These are phyloP conservation scores for Edaphochlamys debaryana DNA, from an alignment of 139 green algal genomes.

Conservation along the genomic window DNA sequence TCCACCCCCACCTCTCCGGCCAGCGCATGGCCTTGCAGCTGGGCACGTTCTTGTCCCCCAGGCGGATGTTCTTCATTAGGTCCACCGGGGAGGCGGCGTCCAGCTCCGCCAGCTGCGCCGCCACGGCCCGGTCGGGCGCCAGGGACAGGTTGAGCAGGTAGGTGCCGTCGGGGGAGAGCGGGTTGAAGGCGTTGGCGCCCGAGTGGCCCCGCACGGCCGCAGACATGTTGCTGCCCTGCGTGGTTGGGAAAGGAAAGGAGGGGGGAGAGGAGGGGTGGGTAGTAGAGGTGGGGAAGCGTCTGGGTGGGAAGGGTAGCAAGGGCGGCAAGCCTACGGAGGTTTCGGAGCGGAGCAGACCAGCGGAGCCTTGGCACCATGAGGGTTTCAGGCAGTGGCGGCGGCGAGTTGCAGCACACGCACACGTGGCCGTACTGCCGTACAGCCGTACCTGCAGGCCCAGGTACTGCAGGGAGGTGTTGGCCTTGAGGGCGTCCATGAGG, in stretches of 20 bases:
- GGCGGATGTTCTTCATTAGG: constrained; percentile 65
- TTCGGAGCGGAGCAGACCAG: too few relatives aligned
- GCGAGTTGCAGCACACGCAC: too few relatives aligned
- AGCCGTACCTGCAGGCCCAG: constrained; percentile 69
- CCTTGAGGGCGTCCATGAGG: constrained; percentile 71
- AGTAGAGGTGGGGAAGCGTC: neutral
- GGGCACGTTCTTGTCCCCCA: constrained; percentile 44
- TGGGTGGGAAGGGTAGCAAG: too few relatives aligned
- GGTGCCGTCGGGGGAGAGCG: constrained; percentile 69
- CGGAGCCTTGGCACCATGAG: too few relatives aligned
- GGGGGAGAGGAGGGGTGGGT: neutral
- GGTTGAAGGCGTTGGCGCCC: constrained; percentile 68
- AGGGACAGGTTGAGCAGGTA: constrained; percentile 64
- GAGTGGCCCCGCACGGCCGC: constrained; percentile 31
- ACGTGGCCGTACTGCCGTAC: too few relatives aligned
- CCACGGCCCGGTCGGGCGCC: constrained; percentile 61
- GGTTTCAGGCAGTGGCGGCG: too few relatives aligned
- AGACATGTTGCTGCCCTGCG: constrained; percentile 68
- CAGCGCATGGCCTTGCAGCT: constrained; percentile 53
- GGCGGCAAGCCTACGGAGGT: too few relatives aligned
- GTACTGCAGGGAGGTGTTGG: constrained; percentile 70
- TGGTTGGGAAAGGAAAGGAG: too few relatives aligned
- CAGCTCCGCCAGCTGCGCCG: constrained; percentile 58
- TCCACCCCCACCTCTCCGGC: constrained; percentile 63
- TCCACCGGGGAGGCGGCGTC: constrained; percentile 24